Base-by-base conservation (phyloP, 73 alveolate species). In the Tetrahymena malaccensis region DNA sequence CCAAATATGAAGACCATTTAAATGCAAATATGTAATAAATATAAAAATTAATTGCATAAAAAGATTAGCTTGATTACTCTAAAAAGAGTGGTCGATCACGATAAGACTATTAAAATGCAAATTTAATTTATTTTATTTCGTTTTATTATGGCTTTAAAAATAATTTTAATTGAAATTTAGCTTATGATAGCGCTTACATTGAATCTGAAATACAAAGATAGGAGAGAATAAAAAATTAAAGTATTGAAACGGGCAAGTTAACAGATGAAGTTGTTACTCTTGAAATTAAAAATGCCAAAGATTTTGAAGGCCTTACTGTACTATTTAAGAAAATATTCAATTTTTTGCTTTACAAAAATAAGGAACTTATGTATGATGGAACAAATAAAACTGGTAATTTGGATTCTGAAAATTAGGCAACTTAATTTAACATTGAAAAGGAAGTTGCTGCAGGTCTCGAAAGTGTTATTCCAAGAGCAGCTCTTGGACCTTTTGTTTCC, bases 371-470 rank as follows among this genome's bases (percentile, higher is more conserved):
- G 58, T 94, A 85, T 85, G 95, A 95, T 95, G 94, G 85, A 43
- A 31, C 94, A 15, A 85, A 85, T 50, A 85, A 85, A 93, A 21
- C 33, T 85, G 97, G 89, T 31, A 70, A 70, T 70, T 70, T 8
- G 17, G 89, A 70, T 4, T 31, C 34, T 19, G 89, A 70, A 58
- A 96, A 85, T 96, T 96, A 58, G 94, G 97, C 85, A 93, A 96
- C 94, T 85, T 96, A 34, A 94, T 98, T 43, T 85, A 98, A 98
- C 35, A 97, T 98, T 43, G 99, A 99, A 94, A 98, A 99, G 96
- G 99, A 99, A 96, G 99, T 99, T 1, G 99, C 99, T 70, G 99
- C 99, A 33, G 99, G 99, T 97, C 98, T 99, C 21, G 99, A 99
- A 84, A 97, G 99, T 94, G 99, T 99, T 94, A 97, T 99, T 94